A percentile compares a stretch with the other conserved stretches of the same genome.
Conservation (phyloP, 1,284 basidiomycete genomes). For the Serendipita sp. region DNA sequence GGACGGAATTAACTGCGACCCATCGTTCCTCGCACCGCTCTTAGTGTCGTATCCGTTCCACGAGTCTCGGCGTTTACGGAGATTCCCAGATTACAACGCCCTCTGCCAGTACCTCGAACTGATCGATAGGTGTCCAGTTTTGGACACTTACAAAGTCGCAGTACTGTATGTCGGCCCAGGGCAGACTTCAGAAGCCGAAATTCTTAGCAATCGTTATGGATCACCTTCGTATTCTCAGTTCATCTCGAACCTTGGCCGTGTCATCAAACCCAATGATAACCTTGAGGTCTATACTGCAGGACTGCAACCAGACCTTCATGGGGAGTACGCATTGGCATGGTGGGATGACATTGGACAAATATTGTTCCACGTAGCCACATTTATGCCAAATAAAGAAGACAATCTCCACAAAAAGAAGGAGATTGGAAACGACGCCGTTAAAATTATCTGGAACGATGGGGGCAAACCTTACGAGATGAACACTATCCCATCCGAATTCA, state of each 20-base stretch:
- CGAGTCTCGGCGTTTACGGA: background rate
- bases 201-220: slow-evolving; percentile 81
- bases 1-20: slow-evolving; percentile 74
- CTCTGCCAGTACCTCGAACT: slow-evolving; percentile 23
- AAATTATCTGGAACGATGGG: slow-evolving; percentile 96
- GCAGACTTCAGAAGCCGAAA: slow-evolving; percentile 74
- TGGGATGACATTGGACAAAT: slow-evolving; percentile 96
- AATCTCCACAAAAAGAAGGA: slow-evolving; percentile 74
- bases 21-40: slow-evolving; percentile 77
- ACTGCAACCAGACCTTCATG: slow-evolving; percentile 76
- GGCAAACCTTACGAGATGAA: slow-evolving; percentile 79
- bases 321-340: slow-evolving; percentile 95
- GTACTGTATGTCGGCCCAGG: slow-evolving; percentile 92
- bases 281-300: slow-evolving; percentile 91
- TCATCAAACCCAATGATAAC: slow-evolving; percentile 82
- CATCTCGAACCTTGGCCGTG: slow-evolving; percentile 73
- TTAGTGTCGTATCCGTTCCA: slow-evolving; percentile 65
- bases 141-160: slow-evolving; percentile 95
- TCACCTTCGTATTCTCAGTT: slow-evolving; percentile 92
- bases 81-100: background rate
- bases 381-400: slow-evolving; percentile 60
- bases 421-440: slow-evolving; percentile 89
- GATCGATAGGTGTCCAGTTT: slow-evolving; percentile 82
- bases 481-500: slow-evolving; percentile 84
- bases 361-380: slow-evolving; percentile 88